Conservation (phyloP, 495 filamentous ascomycete genomes). For the Aspergillus funiculosus region DNA sequence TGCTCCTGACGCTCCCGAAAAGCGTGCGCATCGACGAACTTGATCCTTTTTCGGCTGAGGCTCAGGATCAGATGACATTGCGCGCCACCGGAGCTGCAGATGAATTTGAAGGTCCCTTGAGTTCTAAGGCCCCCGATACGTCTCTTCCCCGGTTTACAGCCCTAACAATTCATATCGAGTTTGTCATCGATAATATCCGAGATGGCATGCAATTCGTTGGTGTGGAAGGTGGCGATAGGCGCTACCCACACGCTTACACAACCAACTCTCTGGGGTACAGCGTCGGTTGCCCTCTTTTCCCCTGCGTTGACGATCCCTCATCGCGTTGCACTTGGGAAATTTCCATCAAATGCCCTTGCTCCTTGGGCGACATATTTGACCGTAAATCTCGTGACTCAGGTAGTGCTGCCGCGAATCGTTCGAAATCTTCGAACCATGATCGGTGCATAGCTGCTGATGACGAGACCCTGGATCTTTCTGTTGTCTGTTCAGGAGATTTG, state of each 20-base stretch:
- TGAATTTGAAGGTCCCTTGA: constrained; percentile 35
- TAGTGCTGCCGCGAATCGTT: constrained; percentile 13
- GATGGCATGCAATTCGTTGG: constrained; percentile 93
- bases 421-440: constrained; percentile 19
- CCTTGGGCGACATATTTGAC: constrained; percentile 74
- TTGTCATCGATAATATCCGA: constrained; percentile 60
- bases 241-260: constrained; percentile 90
- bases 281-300: constrained; percentile 79
- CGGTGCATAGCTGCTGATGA: constrained; percentile 61
- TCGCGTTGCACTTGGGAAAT: constrained; percentile 83
- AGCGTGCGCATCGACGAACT: constrained; percentile 60
- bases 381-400: constrained; percentile 30
- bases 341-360: constrained; percentile 75
- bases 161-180: constrained; percentile 63
- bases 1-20: constrained; percentile 59
- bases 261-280: constrained; percentile 71
- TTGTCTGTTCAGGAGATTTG: constrained; percentile 84
- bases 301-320: constrained; percentile 78
- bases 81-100: constrained; percentile 30
- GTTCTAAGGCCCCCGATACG: constrained; percentile 31
- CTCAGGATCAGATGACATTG: constrained; percentile 44
- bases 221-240: constrained; percentile 62
- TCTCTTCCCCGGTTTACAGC: constrained; percentile 50
- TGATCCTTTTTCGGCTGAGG: constrained; percentile 49
- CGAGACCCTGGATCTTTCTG: constrained; percentile 75